Evolutionary conservation across 2,329 filamentous ascomycete genomes (phyloP).

Genomic region (Stagonosporopsis chrysanthemi): DNA sequence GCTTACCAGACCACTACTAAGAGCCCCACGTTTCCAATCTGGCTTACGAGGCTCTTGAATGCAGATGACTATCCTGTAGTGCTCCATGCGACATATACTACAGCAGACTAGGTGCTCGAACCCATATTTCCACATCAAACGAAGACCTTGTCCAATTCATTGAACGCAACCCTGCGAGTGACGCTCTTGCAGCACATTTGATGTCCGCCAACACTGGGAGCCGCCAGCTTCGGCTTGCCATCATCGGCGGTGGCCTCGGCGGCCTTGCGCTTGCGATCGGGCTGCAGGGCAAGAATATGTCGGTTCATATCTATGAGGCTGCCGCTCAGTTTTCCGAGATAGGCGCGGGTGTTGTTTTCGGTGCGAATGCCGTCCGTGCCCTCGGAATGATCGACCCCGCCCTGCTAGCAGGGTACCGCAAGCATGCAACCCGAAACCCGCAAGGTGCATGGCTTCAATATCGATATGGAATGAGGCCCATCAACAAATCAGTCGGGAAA

Average conservation of each 20-base stretch:
- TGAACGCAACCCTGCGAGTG: not conserved
- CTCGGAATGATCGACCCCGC: not conserved
- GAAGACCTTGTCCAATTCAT: not conserved
- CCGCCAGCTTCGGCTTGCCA: not conserved
- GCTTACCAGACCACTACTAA: not conserved
- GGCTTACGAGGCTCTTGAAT: not conserved
- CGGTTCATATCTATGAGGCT: constrained; percentile 1
- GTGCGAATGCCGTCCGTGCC: not conserved
- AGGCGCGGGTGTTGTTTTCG: not conserved
- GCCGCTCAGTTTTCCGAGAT: not conserved
- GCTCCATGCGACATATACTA: not conserved
- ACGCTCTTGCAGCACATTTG: not conserved
- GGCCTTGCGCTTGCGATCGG: not conserved
- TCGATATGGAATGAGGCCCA: not conserved
- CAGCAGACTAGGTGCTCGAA: not conserved
- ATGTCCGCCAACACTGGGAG: not conserved
- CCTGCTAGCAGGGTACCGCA: not conserved
- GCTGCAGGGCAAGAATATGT: not conserved
- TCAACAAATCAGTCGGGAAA: not conserved
- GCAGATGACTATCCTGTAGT: not conserved
- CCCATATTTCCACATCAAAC: not conserved
- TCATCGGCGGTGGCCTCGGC: not conserved
- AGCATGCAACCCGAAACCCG: not conserved
- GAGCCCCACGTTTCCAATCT: not conserved
- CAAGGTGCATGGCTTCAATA: not conserved